Evolutionary conservation across 1,139 yeast genomes (phyloP).

Genomic region (Geotrichum fermentans): DNA sequence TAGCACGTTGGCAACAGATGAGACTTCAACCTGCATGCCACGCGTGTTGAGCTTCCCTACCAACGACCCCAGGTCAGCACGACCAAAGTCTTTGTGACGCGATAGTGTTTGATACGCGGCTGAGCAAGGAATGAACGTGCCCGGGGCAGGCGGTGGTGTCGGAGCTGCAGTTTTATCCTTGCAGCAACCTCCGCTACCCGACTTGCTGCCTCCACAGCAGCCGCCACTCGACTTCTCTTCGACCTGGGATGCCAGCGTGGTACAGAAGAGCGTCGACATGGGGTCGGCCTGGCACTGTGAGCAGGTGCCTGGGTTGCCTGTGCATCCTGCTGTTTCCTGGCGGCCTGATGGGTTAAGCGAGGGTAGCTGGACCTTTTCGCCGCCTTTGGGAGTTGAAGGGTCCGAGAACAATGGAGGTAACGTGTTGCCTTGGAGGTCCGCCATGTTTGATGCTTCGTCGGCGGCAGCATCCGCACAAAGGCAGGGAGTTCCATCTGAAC

Average conservation of each 20-base stretch:
- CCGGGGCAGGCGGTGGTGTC: slow-evolving; percentile 24
- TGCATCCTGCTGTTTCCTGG: slow-evolving; percentile 47
- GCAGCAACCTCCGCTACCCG: slow-evolving; percentile 8
- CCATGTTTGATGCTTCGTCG: slow-evolving; percentile 21
- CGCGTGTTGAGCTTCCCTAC: slow-evolving; percentile 72
- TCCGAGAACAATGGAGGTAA: slow-evolving; percentile 13
- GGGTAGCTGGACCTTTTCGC: neutral
- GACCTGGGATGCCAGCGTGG: slow-evolving; percentile 55
- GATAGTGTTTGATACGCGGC: slow-evolving; percentile 84
- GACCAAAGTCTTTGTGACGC: slow-evolving; percentile 67
- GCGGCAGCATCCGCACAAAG: slow-evolving; percentile 62
- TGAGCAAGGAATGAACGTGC: slow-evolving; percentile 75
- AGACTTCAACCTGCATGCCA: slow-evolving; percentile 86
- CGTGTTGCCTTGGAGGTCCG: slow-evolving; percentile 16
- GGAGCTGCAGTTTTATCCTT: neutral
- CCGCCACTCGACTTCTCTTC: neutral
- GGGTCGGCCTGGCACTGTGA: slow-evolving; percentile 80
- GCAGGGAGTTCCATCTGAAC: slow-evolving; percentile 88
- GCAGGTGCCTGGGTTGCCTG: slow-evolving; percentile 88
- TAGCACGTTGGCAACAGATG: slow-evolving; percentile 74
- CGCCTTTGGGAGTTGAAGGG: neutral
- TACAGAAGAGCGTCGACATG: slow-evolving; percentile 81
- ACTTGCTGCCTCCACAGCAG: slow-evolving; percentile 7
- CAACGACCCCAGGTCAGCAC: slow-evolving; percentile 65
- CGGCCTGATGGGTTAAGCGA: neutral